Base-by-base conservation (phyloP, 371 early-diverging fungal species). In the Scutellospora calospora region DNA sequence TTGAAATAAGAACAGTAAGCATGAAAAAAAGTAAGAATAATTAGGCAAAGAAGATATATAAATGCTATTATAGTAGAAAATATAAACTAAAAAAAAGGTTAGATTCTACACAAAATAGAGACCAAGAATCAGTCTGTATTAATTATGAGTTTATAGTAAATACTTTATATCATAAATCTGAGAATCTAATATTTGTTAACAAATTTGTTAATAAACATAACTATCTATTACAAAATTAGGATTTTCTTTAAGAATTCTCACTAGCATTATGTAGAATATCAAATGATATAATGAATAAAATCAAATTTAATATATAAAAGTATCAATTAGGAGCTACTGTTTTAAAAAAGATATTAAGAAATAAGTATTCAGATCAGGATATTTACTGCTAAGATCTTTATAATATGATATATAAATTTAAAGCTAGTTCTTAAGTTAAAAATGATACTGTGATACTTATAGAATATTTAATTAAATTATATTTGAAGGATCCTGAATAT, bases 201-300 rank as follows among this genome's bases (percentile, higher is more conserved):
- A 60, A 60, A 60, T 60, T 60, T 60, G 60, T 59, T 59, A 59
- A 9, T 6, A 11, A 59, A 59, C 60, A 59, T 25, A 59, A 59
- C 22, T 6, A 59, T 59, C 2, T 5, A 22, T 59, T 59, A 59
- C 60, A 59, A n/a, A 59, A 27, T 59, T 1, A 27, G 9, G 11
- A 11, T 59, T 11, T 25, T 25, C 25, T 59, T 59, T 25, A 59
- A n/a, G 60, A 59, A 59, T 59, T 59, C 22, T 59, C 60, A 25
- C 27, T 11, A n/a, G 22, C 22, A 27, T 22, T n/a, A 27, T 12
- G 12, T 4, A 60, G 25, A 11, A 60, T 60, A 11, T 25, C 60
- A 8, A 16, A 60, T 60, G 14, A 60, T 29, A 27, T 60, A 3
- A 60, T 60, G 27, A 25, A 60, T 27, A 1, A 60, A 25, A 60